These are phyloP conservation scores for Citrus maxima DNA, from an alignment of 345 rosid genomes.

Conservation along the genomic window DNA sequence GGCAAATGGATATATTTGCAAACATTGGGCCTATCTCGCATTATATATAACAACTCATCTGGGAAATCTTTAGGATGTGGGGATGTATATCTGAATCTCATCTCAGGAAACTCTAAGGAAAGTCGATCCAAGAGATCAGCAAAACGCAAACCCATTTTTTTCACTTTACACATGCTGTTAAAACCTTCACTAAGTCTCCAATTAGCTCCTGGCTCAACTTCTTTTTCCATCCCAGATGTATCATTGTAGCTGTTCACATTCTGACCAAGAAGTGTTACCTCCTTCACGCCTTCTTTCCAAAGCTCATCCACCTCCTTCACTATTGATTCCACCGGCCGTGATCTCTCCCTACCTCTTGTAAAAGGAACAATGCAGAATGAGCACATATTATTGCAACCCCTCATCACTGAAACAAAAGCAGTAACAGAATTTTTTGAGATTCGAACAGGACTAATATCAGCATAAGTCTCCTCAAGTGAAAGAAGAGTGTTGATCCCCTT, in stretches of 20 bases:
- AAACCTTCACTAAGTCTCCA: slow-evolving; percentile 88
- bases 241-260: slow-evolving; percentile 95
- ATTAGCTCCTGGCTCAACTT: slow-evolving; percentile 59
- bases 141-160: slow-evolving; percentile 73
- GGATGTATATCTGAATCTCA: slow-evolving; percentile 93
- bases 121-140: slow-evolving; percentile 87
- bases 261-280: slow-evolving; percentile 92
- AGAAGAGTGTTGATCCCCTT: slow-evolving; percentile 93
- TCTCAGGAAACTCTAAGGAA: slow-evolving; percentile 87
- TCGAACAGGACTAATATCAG: slow-evolving; percentile 77
- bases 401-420: slow-evolving; percentile 92
- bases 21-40: slow-evolving; percentile 77
- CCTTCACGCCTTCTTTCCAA: slow-evolving; percentile 85
- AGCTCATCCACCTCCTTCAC: slow-evolving; percentile 81
- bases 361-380: slow-evolving; percentile 95
- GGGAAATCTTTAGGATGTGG: slow-evolving; percentile 98
- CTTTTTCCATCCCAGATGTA: slow-evolving; percentile 49
- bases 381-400: slow-evolving; percentile 98
- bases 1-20: slow-evolving; percentile 88
- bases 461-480: slow-evolving; percentile 94
- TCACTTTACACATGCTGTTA: slow-evolving; percentile 76
- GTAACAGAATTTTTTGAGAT: slow-evolving; percentile 60
- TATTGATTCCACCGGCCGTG: slow-evolving; percentile 85
- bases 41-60: slow-evolving; percentile 68
- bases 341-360: slow-evolving; percentile 90